Conservation (phyloP, 1,139 yeast genomes). For the Kazachstania sp. region DNA sequence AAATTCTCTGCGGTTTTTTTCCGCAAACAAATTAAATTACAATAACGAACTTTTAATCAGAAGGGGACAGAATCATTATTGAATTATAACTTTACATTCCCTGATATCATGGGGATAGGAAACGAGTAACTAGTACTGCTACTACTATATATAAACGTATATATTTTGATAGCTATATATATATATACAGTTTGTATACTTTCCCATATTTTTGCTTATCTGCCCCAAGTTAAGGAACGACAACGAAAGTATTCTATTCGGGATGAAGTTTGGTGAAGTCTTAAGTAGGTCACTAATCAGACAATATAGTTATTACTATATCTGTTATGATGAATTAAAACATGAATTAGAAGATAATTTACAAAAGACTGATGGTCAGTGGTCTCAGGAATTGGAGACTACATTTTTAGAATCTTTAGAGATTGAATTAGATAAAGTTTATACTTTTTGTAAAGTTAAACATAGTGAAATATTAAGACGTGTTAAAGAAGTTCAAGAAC, state of each 20-base stretch:
- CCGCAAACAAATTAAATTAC: no score
- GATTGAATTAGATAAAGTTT: slow-evolving; percentile 80
- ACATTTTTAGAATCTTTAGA: slow-evolving; percentile 68
- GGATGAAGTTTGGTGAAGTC: slow-evolving; percentile 60
- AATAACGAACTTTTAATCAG: no score
- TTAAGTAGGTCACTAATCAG: slow-evolving; percentile 63
- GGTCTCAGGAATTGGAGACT: slow-evolving; percentile 77
- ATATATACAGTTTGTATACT: no score
- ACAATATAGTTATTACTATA: slow-evolving; percentile 84
- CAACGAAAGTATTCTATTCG: background rate
- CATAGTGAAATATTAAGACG: slow-evolving; percentile 76
- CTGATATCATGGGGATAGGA: no score
- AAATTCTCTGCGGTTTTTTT: no score
- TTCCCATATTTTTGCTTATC: no score
- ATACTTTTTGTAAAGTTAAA: slow-evolving; percentile 80
- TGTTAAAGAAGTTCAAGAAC: slow-evolving; percentile 68
- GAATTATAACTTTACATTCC: no score
- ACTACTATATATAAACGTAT: no score
- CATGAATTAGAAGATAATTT: slow-evolving; percentile 65
- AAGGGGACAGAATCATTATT: no score
- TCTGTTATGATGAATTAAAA: slow-evolving; percentile 83
- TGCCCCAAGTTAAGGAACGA: background rate
- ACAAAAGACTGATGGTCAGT: slow-evolving; percentile 41
- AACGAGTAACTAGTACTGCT: no score
- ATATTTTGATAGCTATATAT: no score